Evolutionary conservation across 2,329 filamentous ascomycete genomes (phyloP), one percentile per base, ranked within the genome.

Genomic region (Nemania abortiva): DNA sequence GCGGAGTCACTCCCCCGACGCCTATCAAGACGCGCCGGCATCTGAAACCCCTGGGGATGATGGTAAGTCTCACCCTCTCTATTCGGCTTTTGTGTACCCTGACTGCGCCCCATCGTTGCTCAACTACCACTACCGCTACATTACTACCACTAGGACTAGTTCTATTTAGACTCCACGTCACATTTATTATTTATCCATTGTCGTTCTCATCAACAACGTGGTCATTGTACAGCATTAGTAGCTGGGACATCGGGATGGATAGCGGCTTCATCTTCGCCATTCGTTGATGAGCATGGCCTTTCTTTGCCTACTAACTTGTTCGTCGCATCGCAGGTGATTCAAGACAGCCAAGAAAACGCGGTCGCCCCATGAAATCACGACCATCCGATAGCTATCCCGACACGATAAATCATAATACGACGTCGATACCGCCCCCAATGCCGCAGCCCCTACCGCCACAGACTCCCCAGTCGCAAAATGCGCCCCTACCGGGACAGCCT

Each of bases 1-100:
- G 85, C 89, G 93, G 81, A 92, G 89, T 85, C 90, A 92, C 73
- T 95, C 93, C 73, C 91, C 92, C 76, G 89, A 92, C 76, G 83
- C 80, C 68, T 89, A 90, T 82, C 86, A 85, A 80, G 87, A 89
- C 78, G 80, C 84, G 73, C 82, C 82, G 65, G 74, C 80, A 68
- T 83, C 82, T 73, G 87, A 86, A 75, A 85, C 86, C 74, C 85
- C 88, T 79, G 90, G 89, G 84, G 88, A 92, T 84, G 89, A 92
- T 86, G 90, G 92, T 94, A 91, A 84, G 91, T 90, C 79, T 79
- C 78, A 80, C 74, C 77, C 77, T 76, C 77, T 76, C 73, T 73
- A 24, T 31, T 61, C 77, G 68, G 37, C 73, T 77, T 75, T 74
- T 77, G 74, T 77, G 73, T 75, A 65, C 67, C 70, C 74, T 49